Evolutionary conservation across 1,139 yeast genomes (phyloP).

Genomic region (Oligophagozyma castellii): DNA sequence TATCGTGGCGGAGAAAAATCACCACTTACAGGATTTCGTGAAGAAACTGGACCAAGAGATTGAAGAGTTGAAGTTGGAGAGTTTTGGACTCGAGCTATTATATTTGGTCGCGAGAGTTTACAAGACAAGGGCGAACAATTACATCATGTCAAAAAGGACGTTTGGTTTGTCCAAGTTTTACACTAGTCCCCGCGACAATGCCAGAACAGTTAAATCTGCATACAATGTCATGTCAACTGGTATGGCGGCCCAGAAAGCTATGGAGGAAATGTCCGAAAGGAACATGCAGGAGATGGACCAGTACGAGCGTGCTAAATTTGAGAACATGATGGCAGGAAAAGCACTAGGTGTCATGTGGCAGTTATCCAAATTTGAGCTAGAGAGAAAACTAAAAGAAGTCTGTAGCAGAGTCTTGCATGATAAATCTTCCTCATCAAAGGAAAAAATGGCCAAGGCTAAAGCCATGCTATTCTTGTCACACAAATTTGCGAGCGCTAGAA

Average conservation of each 20-base stretch:
- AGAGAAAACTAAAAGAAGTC: constrained; percentile 52
- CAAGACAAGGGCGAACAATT: constrained; percentile 40
- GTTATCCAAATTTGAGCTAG: constrained; percentile 59
- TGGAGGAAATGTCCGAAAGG: constrained; percentile 51
- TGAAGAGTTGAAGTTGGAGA: constrained; percentile 64
- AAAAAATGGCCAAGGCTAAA: constrained; percentile 44
- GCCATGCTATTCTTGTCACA: constrained; percentile 46
- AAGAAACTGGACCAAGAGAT: constrained; percentile 39
- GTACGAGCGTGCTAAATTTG: constrained; percentile 46
- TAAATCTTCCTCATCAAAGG: constrained; percentile 37
- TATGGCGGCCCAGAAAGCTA: constrained; percentile 58
- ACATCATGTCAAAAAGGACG: constrained; percentile 49
- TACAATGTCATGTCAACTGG: constrained; percentile 57
- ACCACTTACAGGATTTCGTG: constrained; percentile 28
- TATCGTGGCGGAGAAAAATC: constrained; percentile 21
- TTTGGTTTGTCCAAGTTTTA: constrained; percentile 53
- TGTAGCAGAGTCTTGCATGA: constrained; percentile 48
- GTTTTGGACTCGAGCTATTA: constrained; percentile 64
- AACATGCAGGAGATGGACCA: constrained; percentile 38
- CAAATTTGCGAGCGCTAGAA: constrained; percentile 38
- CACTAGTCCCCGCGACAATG: constrained; percentile 59
- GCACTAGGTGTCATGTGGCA: constrained; percentile 72
- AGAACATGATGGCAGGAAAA: constrained; percentile 56
- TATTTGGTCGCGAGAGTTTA: constrained; percentile 62
- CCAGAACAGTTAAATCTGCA: constrained; percentile 56